Evolutionary conservation across 2,329 filamentous ascomycete genomes (phyloP).

Genomic region (Plectosphaerella cucumerina): DNA sequence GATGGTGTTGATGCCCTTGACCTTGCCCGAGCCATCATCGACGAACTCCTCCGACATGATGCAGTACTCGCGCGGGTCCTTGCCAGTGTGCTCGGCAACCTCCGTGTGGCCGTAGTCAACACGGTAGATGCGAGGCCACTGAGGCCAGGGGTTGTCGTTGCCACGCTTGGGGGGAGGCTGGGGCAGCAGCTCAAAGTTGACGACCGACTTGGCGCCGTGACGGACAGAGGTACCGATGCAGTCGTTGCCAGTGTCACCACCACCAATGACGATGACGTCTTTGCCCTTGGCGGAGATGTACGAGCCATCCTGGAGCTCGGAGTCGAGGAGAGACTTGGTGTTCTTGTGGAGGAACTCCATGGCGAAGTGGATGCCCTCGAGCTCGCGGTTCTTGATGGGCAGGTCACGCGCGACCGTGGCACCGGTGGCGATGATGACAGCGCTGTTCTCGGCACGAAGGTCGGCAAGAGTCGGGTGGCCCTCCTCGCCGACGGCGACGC

Average conservation of each 20-base stretch:
- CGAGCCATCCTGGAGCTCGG: conserved; percentile 72
- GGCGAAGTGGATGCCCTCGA: conserved; percentile 89
- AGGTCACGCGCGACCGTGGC: conserved; percentile 91
- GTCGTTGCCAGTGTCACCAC: conserved; percentile 96
- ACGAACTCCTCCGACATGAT: conserved; percentile 98
- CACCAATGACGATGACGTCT: conserved; percentile 93
- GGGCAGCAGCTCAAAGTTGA: conserved; percentile 93
- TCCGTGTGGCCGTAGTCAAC: conserved; percentile 98
- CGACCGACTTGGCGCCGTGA: conserved; percentile 91
- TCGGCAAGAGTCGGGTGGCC: conserved; percentile 59
- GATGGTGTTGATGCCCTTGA: conserved; percentile 94
- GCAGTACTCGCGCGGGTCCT: conserved; percentile 94
- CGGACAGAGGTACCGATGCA: conserved; percentile 96
- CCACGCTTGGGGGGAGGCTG: conserved; percentile 89
- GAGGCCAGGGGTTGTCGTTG: conserved; percentile 94
- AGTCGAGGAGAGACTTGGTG: conserved; percentile 95
- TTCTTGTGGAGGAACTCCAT: conserved; percentile 98
- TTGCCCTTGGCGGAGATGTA: conserved; percentile 97
- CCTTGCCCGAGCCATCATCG: conserved; percentile 78
- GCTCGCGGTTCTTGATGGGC: conserved; percentile 81
- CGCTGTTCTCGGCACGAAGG: conserved; percentile 70
- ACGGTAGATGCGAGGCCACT: conserved; percentile 96
- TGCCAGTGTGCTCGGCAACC: conserved; percentile 93
- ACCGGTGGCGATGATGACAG: conserved; percentile 87
- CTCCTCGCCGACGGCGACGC: conserved; percentile 73